These are phyloP conservation scores for Coemansia sp. DNA, from an alignment of 192 early-diverging fungal genomes.

Conservation along the genomic window DNA sequence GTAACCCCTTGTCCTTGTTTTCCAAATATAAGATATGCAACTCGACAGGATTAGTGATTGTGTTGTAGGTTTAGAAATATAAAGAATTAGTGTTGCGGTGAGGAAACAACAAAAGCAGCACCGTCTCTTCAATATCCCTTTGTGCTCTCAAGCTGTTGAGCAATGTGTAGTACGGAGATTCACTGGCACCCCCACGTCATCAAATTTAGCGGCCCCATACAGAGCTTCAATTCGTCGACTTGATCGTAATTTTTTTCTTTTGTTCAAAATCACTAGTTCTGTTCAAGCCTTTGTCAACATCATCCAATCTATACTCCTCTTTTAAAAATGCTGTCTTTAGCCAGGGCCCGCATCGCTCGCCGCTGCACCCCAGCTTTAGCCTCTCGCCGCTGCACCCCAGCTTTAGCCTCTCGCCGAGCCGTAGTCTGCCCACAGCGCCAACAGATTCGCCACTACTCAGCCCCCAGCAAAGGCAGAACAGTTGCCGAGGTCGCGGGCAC, in stretches of 20 bases:
- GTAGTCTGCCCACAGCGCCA: background rate
- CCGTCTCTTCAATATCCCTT: too few species aligned
- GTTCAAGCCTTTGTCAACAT: background rate
- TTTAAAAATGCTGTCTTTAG: background rate
- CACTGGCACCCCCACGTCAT: too few species aligned
- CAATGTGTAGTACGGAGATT: too few species aligned
- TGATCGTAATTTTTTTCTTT: background rate
- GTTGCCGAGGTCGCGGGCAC: slow-evolving; percentile 20
- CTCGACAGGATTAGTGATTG: too few species aligned
- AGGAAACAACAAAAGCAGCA: too few species aligned
- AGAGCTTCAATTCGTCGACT: too few species aligned
- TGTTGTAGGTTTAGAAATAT: too few species aligned
- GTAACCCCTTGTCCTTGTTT: background rate
- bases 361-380: background rate
- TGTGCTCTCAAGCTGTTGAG: too few species aligned
- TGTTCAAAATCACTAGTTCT: background rate
- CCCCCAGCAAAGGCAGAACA: background rate
- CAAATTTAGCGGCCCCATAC: too few species aligned
- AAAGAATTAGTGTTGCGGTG: too few species aligned
- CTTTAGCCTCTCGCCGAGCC: background rate
- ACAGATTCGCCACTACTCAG: background rate
- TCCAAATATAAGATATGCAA: too few species aligned
- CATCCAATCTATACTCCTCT: background rate
- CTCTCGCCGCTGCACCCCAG: background rate
- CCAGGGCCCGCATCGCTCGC: background rate